A percentile compares a stretch with the other conserved stretches of the same genome.
Conservation (phyloP, 176 grass and related monocot species). For the Oryza officinalis region DNA sequence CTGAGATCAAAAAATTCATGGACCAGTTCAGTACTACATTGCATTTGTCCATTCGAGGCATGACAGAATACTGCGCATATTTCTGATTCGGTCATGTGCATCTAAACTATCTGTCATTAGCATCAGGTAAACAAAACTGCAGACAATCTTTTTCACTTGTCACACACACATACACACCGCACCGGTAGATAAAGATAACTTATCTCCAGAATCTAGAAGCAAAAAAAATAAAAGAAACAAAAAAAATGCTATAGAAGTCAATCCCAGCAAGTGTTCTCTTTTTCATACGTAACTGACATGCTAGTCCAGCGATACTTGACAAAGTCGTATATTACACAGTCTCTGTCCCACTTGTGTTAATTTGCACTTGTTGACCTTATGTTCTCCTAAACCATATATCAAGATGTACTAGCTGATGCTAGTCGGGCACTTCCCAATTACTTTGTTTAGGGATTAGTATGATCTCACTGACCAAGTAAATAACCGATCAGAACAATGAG, state of each 20-base stretch:
- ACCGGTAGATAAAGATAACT: not conserved
- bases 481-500: not conserved
- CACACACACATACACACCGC: not conserved
- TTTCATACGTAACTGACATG: not conserved
- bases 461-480: not conserved
- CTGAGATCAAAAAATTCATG: not conserved
- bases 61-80: not conserved
- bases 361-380: not conserved
- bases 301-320: not conserved
- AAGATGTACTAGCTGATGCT: not conserved
- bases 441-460: not conserved
- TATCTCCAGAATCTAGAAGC: not conserved
- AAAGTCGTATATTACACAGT: not conserved
- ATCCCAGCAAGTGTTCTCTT: not conserved
- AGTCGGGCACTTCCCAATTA: not conserved
- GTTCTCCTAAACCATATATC: not conserved
- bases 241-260: no score
- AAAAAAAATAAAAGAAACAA: not conserved
- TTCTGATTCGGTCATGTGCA: not conserved
- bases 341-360: not conserved
- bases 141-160: not conserved
- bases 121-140: not conserved
- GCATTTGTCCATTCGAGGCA: not conserved
- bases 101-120: not conserved
- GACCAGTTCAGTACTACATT: not conserved